Percentiles rank a stretch among this genome's conserved stretches.
Conservation (phyloP, 2,329 filamentous ascomycete species). For the Ceratocystis papillata region DNA sequence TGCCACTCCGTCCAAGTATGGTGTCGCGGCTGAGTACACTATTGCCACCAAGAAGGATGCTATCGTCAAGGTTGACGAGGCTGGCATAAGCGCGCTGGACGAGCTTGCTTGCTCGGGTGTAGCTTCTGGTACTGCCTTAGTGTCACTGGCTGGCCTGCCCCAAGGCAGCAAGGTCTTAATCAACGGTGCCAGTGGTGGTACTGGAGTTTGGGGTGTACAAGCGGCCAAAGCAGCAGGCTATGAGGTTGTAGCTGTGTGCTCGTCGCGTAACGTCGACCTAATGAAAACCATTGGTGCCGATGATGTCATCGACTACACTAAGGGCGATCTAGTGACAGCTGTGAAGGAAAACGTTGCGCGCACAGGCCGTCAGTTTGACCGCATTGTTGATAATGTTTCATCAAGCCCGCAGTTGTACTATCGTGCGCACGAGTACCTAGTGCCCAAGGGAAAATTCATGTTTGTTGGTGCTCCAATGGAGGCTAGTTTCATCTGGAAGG, state of each 20-base stretch:
- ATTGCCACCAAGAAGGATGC: constrained; percentile 29
- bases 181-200: constrained; percentile 55
- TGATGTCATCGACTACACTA: constrained; percentile 52
- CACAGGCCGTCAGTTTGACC: constrained; percentile 34
- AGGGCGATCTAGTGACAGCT: constrained; percentile 36
- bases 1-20: constrained; percentile 30
- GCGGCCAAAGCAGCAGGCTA: constrained; percentile 53
- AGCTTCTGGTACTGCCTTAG: constrained; percentile 32
- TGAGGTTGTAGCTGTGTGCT: constrained; percentile 51
- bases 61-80: constrained; percentile 18
- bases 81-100: constrained; percentile 34
- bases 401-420: constrained; percentile 43
- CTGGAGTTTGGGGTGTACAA: constrained; percentile 52
- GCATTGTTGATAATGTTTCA: constrained; percentile 52
- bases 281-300: constrained; percentile 52
- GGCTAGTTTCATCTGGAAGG: constrained; percentile 26
- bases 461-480: constrained; percentile 39
- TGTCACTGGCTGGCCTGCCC: constrained; percentile 1
- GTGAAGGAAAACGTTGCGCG: constrained; percentile 38
- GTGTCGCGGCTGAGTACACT: constrained; percentile 38
- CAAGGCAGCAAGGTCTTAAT: constrained; percentile 50
- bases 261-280: constrained; percentile 46
- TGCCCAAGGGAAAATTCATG: constrained; percentile 39
- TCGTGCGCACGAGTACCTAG: constrained; percentile 40
- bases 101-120: constrained; percentile 40